A percentile compares a stretch with the other conserved stretches of the same genome.
These are phyloP conservation scores for Nemania diffusa DNA, from an alignment of 2,329 filamentous ascomycete species.

Conservation along the genomic window DNA sequence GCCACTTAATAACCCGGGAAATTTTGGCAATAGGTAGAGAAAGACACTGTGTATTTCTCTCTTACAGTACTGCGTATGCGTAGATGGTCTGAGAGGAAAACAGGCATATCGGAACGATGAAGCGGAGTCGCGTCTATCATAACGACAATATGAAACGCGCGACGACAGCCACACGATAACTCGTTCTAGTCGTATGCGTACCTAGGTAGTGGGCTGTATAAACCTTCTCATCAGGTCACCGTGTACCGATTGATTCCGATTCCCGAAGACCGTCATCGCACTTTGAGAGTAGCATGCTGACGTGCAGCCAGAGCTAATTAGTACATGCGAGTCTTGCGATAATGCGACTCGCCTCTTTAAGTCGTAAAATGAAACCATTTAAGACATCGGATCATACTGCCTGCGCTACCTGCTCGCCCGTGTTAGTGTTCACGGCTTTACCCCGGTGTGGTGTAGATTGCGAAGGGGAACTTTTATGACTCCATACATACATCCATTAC, in stretches of 20 bases:
- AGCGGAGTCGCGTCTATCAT: conserved; percentile 4
- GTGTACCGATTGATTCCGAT: background rate
- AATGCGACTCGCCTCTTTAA: background rate
- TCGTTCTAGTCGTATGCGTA: background rate
- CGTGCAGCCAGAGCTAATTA: background rate
- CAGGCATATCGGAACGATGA: background rate
- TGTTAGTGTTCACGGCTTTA: conserved; percentile 13
- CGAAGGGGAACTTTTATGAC: background rate
- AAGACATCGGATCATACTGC: background rate
- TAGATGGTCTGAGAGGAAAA: background rate
- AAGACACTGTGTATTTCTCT: background rate
- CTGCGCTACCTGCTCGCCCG: background rate
- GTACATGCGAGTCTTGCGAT: background rate
- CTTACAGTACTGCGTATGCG: no score
- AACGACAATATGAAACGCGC: conserved; percentile 3
- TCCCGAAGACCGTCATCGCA: background rate
- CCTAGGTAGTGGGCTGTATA: background rate
- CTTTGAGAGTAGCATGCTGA: background rate
- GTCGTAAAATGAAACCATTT: background rate
- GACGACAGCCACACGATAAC: background rate
- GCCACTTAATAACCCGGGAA: background rate
- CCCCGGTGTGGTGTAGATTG: conserved; percentile 6
- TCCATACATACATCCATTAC: no score
- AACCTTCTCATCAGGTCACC: background rate
- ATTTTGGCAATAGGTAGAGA: background rate